Evolutionary conservation across 345 rosid genomes (phyloP), one percentile per base, ranked within the genome.

Genomic region (Boechera divaricarpa): DNA sequence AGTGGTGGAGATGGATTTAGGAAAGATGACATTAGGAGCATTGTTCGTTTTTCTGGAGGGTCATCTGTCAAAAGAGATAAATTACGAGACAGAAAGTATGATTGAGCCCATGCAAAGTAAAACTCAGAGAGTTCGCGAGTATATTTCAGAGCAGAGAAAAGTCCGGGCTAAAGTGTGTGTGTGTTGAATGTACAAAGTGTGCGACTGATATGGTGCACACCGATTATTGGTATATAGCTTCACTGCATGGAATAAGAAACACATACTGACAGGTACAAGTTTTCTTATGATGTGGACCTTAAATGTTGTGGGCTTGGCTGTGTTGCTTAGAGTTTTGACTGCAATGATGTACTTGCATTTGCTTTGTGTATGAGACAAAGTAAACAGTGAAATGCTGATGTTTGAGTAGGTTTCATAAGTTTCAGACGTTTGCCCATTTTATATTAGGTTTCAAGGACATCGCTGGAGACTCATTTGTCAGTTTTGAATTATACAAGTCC

Each of bases 11-110:
- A 7, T 64, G 41, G 80, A 77, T 74, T 74, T 85, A 77, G 82
- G 82, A 67, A 85, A 77, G 82, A 85, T 87, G 85, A 85, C 86
- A 6, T 31, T 89, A 44, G 82, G 82, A 68, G 82, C 86, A 51
- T 90, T 87, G 88, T 87, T 92, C 54, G 81, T 85, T 67, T 87
- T 49, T 68, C 55, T 89, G 79, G 96, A 86, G 72, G 81, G 59
- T 66, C 42, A 84, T 77, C 45, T 84, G 77, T 87, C 82, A 1
- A 81, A 84, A 73, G 86, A 87, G 84, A 85, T 87, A 42, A 66
- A 65, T 5, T 83, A 75, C 5, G 82, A 73, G 8, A 82, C 91
- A 0, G 91, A 88, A 79, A 81, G 75, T 82, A 72, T 79, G 76
- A 82, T 89, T 53, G 79, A 80, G 39, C 86, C 68, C 31, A 86